Percentiles rank a stretch among this genome's conserved stretches.
Conservation (phyloP, 306 rosid species). For the Sechiopsis laciniata region DNA sequence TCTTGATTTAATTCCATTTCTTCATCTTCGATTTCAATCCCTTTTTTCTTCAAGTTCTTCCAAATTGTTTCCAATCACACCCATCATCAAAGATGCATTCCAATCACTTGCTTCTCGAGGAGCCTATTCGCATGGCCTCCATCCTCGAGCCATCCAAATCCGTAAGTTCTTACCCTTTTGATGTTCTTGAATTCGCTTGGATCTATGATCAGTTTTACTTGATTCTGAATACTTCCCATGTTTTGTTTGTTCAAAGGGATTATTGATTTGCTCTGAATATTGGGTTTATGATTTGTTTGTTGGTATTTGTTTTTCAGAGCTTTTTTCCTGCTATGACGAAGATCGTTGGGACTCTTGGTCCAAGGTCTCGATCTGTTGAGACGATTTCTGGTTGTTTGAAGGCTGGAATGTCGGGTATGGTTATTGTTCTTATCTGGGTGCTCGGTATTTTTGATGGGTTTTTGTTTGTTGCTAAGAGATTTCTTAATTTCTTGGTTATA, state of each 20-base stretch:
- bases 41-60: not conserved
- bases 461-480: not conserved
- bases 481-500: conserved; percentile 30
- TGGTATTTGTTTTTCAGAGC: conserved; percentile 32
- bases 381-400: conserved; percentile 69
- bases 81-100: conserved; percentile 69
- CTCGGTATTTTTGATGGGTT: not conserved
- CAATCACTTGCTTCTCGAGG: conserved; percentile 82
- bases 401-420: conserved; percentile 97
- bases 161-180: conserved; percentile 32
- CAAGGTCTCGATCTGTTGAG: conserved; percentile 76
- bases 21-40: not conserved
- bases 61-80: conserved; percentile 15
- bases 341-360: conserved; percentile 95
- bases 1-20: not conserved
- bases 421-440: not conserved
- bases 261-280: not conserved
- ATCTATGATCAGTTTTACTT: not conserved
- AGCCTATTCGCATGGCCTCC: conserved; percentile 91
- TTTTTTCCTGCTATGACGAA: conserved; percentile 91
- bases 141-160: conserved; percentile 86
- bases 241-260: not conserved
- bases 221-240: not conserved
- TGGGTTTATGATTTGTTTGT: conserved; percentile 8
- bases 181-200: not conserved